Percentiles rank a stretch among this genome's conserved stretches.
These are phyloP conservation scores for Capronia americana DNA, from an alignment of 2,329 filamentous ascomycete species.

Conservation along the genomic window DNA sequence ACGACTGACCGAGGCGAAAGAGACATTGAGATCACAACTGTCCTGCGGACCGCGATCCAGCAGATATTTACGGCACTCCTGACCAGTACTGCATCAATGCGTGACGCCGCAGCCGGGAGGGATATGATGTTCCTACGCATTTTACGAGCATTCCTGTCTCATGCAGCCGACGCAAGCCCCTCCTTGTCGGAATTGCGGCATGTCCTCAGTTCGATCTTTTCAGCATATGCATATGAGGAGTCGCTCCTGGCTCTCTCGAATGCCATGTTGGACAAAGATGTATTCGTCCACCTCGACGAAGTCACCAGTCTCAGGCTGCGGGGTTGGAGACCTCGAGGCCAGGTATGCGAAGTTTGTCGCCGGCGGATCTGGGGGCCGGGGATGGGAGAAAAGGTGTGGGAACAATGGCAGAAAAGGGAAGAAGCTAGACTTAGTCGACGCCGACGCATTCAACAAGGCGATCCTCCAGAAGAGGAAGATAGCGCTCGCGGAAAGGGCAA, in stretches of 20 bases:
- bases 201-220: constrained; percentile 87
- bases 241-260: constrained; percentile 86
- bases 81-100: constrained; percentile 67
- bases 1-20: constrained; percentile 1
- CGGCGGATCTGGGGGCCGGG: constrained; percentile 88
- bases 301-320: constrained; percentile 76
- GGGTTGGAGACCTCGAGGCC: constrained; percentile 87
- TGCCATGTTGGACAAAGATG: constrained; percentile 82
- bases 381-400: constrained; percentile 76
- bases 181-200: constrained; percentile 84
- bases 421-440: constrained; percentile 42
- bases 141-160: constrained; percentile 83
- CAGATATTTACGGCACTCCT: constrained; percentile 88
- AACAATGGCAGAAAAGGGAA: constrained; percentile 74
- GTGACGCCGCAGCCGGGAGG: constrained; percentile 43
- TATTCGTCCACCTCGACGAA: constrained; percentile 82
- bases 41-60: constrained; percentile 81
- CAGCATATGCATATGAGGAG: constrained; percentile 94
- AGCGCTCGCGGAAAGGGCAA: constrained; percentile 35
- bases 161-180: constrained; percentile 80
- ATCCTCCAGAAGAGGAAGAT: constrained; percentile 27
- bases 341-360: constrained; percentile 86
- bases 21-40: constrained; percentile 60
- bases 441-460: constrained; percentile 15
- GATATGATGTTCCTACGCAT: constrained; percentile 86